phyloP scores from a whole-genome alignment of 768 basidiomycete species.

The Pleurotus tuoliensis region DNA sequence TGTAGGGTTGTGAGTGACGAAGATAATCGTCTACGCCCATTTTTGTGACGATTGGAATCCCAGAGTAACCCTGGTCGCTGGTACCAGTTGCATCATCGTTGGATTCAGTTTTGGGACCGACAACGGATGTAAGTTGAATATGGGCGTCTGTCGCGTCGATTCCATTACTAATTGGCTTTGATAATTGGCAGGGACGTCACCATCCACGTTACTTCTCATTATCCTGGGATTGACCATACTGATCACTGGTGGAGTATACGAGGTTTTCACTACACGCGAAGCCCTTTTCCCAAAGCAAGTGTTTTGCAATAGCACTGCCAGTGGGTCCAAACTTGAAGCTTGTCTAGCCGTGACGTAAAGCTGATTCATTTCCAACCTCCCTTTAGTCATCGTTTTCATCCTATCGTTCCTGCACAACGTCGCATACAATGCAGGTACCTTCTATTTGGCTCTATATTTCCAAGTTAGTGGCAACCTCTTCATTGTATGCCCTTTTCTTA shows the following conservation, averaged over 20 bases:
- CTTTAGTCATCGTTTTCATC: conserved; percentile 57
- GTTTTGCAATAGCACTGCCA: conserved; percentile 56
- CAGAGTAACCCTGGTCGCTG: conserved; percentile 71
- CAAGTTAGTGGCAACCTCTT: conserved; percentile 47
- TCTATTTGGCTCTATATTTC: conserved; percentile 80
- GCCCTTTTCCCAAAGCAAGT: conserved; percentile 65
- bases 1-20: conserved; percentile 60
- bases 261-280: conserved; percentile 61
- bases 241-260: conserved; percentile 60
- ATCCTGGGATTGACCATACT: conserved; percentile 52
- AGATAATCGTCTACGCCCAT: not conserved
- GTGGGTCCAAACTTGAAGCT: conserved; percentile 31
- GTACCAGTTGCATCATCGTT: conserved; percentile 69
- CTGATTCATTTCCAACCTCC: conserved; percentile 3
- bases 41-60: conserved; percentile 14
- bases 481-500: conserved; percentile 11
- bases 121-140: conserved; percentile 55
- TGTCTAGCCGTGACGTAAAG: too few relatives aligned
- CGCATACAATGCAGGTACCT: conserved; percentile 80
- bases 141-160: conserved; percentile 5
- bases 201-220: conserved; percentile 60
- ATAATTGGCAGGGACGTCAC: conserved; percentile 51
- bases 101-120: conserved; percentile 76
- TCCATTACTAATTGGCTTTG: conserved; percentile 7
- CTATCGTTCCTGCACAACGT: conserved; percentile 80